These are phyloP conservation scores for Neoconidiobolus thromboides DNA, from an alignment of 371 early-diverging fungal genomes.

Conservation along the genomic window DNA sequence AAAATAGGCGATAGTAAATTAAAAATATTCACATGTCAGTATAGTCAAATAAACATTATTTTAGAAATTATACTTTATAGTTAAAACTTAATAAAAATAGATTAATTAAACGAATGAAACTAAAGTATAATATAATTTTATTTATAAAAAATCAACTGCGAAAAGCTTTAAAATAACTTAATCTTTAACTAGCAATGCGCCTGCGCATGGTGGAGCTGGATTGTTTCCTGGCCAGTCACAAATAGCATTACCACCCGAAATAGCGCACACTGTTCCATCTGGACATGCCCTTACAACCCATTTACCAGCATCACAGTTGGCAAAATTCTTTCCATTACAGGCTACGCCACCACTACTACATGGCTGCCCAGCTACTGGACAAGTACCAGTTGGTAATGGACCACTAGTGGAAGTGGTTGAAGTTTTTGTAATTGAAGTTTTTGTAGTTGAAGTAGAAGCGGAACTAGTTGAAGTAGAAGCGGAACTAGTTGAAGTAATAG, in stretches of 20 bases:
- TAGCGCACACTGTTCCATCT: background rate
- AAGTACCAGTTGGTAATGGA: background rate
- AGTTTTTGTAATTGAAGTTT: too few relatives aligned
- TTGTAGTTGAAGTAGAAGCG: background rate
- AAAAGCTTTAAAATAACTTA: too few relatives aligned
- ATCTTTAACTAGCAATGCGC: too few relatives aligned
- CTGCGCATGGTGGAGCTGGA: background rate
- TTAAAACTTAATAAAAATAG: too few relatives aligned
- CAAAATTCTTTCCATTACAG: constrained; percentile 1
- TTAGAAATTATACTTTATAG: too few relatives aligned
- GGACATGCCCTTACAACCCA: constrained; percentile 2
- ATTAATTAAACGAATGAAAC: too few relatives aligned
- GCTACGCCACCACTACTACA: background rate
- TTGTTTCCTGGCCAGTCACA: background rate
- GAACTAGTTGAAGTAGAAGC: background rate
- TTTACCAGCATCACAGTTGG: constrained; percentile 1
- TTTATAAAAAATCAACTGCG: too few relatives aligned
- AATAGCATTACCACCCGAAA: background rate
- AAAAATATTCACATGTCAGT: too few relatives aligned
- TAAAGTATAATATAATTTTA: too few relatives aligned
- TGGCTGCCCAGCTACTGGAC: background rate
- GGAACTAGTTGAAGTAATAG: background rate
- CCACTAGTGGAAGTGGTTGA: background rate
- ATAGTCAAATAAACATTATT: too few relatives aligned
- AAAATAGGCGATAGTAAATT: too few relatives aligned